Evolutionary conservation across 345 rosid genomes (phyloP), one percentile per base, ranked within the genome.

Genomic region (Salix purpurea): DNA sequence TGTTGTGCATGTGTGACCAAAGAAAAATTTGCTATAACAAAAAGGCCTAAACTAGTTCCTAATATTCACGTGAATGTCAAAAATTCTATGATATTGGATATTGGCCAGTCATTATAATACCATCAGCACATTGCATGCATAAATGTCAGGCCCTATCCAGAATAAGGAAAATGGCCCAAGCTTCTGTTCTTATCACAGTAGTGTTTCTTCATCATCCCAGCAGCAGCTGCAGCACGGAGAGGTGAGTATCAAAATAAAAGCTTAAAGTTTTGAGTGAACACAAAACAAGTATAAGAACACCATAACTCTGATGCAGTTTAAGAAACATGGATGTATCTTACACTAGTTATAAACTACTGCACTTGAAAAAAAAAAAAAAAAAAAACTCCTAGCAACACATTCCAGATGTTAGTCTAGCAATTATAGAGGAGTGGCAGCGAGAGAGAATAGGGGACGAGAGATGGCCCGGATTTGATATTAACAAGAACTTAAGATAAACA

Each of bases 1-100:
- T 15, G 50, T 3, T 12, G 18, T 46, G 4, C 52, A 46, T 46
- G 52, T 1, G 52, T 46, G 52, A 46, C 52, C 52, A 46, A 14
- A 46, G 50, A 46, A 46, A 46, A 12, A 12, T 1, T 46, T 46
- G 19, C 52, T 14, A 64, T 26, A 2, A 28, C 34, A 64, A 24
- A 26, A 24, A 11, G 30, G 67, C 16, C 67, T 64, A 64, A 37
- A 73, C 19, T 2, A 23, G 14, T 18, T 44, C 56, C 30, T 42
- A 19, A 18, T 42, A 74, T 16, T 74, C 46, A 44, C 44, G 64
- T 11, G 58, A 21, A 19, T 18, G 42, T 16, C 15, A 52, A 72
- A 74, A 74, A 44, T 74, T 69, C 69, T 12, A 46, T 5, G 32
- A 73, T 10, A 73, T 60, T 42, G 58, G 44, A 23, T 19, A 74